Percentiles rank a stretch among this genome's conserved stretches.
Evolutionary conservation across 768 basidiomycete species (phyloP).

Genomic region (Sarcodon aspratus): DNA sequence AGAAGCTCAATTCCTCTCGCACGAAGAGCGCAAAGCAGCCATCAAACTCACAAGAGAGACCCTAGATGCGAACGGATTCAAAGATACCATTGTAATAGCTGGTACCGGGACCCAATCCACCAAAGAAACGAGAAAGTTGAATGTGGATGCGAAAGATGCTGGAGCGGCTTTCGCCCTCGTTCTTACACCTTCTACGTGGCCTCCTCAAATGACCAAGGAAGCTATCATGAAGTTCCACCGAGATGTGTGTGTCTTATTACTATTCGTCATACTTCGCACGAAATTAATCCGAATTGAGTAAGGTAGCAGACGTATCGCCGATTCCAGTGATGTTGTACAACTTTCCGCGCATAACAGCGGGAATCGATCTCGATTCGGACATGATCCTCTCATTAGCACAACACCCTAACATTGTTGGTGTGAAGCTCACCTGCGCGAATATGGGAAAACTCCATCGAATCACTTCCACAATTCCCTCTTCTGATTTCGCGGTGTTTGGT

Average conservation of each 20-base stretch:
- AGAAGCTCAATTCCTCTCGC: constrained; percentile 67
- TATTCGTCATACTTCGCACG: background rate
- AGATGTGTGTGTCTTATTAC: constrained; percentile 31
- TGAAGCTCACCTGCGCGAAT: constrained; percentile 76
- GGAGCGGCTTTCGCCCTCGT: constrained; percentile 78
- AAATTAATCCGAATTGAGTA: background rate
- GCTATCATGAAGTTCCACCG: constrained; percentile 58
- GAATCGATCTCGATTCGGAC: constrained; percentile 79
- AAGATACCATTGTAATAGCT: constrained; percentile 59
- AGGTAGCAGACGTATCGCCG: constrained; percentile 61
- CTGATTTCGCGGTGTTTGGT: constrained; percentile 59
- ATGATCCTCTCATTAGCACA: constrained; percentile 52
- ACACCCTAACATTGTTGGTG: constrained; percentile 81
- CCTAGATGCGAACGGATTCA: constrained; percentile 61
- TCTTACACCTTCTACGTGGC: constrained; percentile 64
- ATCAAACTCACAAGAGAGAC: constrained; percentile 60
- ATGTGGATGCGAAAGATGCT: constrained; percentile 63
- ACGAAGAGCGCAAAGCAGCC: constrained; percentile 53
- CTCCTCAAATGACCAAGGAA: constrained; percentile 47
- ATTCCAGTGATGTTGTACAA: constrained; percentile 78
- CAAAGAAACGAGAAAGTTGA: constrained; percentile 60
- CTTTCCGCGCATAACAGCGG: constrained; percentile 72
- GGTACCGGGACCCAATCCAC: constrained; percentile 81
- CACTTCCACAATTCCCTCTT: constrained; percentile 39
- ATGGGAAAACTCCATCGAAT: constrained; percentile 78